Conservation (phyloP, 2,329 filamentous ascomycete species). For the Venturia carpophila region DNA sequence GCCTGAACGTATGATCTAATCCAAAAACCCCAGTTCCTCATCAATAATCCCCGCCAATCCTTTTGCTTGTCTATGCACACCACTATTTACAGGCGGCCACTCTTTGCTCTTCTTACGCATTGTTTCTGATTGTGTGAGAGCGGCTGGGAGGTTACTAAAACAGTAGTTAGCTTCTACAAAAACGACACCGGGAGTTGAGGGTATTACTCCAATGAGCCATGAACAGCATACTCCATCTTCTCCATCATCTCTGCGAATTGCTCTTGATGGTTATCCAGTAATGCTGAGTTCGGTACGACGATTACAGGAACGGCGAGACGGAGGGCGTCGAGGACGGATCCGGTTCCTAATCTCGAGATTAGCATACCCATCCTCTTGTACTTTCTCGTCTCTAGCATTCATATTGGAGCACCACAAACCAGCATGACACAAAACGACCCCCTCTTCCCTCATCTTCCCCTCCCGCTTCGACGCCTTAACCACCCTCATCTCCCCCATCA, state of each 20-base stretch:
- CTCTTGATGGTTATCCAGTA: constrained; percentile 85
- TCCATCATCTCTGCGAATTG: constrained; percentile 76
- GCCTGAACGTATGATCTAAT: background rate
- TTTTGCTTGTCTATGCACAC: constrained; percentile 34
- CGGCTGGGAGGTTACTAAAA: constrained; percentile 39
- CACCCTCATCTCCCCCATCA: constrained; percentile 40
- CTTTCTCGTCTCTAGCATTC: background rate
- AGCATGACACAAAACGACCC: constrained; percentile 81
- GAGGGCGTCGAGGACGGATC: constrained; percentile 78
- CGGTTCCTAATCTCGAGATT: constrained; percentile 56
- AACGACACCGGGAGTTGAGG: background rate
- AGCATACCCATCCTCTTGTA: background rate
- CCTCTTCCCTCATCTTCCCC: constrained; percentile 43
- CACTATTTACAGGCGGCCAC: constrained; percentile 46
- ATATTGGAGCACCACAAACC: constrained; percentile 44
- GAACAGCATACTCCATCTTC: constrained; percentile 66
- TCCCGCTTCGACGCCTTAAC: constrained; percentile 32
- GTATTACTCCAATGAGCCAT: constrained; percentile 57
- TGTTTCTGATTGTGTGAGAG: constrained; percentile 42
- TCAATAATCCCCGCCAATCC: constrained; percentile 46
- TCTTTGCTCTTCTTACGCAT: constrained; percentile 35
- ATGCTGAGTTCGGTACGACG: constrained; percentile 74
- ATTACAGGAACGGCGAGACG: constrained; percentile 68
- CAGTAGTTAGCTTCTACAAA: background rate
- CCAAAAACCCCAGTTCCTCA: constrained; percentile 44